These are phyloP conservation scores for Metschnikowia picachoensis DNA, from an alignment of 805 yeast genomes.

Conservation along the genomic window DNA sequence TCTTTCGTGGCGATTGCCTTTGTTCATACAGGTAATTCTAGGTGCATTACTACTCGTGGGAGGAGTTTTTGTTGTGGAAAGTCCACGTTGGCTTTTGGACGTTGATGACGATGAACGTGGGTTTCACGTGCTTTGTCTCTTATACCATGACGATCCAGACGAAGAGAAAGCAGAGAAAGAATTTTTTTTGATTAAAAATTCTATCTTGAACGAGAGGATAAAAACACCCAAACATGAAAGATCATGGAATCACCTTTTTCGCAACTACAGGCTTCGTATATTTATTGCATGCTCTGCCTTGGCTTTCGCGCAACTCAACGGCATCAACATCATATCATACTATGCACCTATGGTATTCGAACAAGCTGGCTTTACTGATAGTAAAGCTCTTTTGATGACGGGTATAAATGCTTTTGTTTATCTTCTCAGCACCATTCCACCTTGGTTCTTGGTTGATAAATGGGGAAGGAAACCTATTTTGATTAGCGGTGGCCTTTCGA, in stretches of 20 bases:
- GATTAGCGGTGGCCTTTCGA: constrained; percentile 37
- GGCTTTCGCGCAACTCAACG: constrained; percentile 46
- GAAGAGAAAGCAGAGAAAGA: constrained; percentile 36
- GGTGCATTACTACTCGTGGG: constrained; percentile 69
- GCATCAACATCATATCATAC: constrained; percentile 55
- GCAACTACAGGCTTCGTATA: constrained; percentile 35
- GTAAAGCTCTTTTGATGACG: constrained; percentile 42
- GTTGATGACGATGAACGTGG: constrained; percentile 67
- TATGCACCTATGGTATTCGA: constrained; percentile 56
- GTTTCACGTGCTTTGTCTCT: constrained; percentile 32
- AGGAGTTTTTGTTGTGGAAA: constrained; percentile 75
- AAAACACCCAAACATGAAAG: constrained; percentile 37
- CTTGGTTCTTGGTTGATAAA: constrained; percentile 43
- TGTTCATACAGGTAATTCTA: constrained; percentile 70
- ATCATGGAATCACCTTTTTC: constrained; percentile 41
- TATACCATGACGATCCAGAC: constrained; percentile 31
- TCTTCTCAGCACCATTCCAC: constrained; percentile 38
- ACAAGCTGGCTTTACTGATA: constrained; percentile 41
- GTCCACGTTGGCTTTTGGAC: constrained; percentile 87
- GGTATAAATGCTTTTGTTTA: constrained; percentile 41
- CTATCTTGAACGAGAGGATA: constrained; percentile 37
- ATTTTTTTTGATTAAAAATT: constrained; percentile 44
- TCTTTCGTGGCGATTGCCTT: constrained; percentile 73
- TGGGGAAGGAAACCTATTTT: constrained; percentile 46
- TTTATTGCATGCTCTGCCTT: constrained; percentile 40